Evolutionary conservation across 2,329 filamentous ascomycete genomes (phyloP), one percentile per base, ranked within the genome.

Genomic region (Parasarocladium wereldwijsianum): DNA sequence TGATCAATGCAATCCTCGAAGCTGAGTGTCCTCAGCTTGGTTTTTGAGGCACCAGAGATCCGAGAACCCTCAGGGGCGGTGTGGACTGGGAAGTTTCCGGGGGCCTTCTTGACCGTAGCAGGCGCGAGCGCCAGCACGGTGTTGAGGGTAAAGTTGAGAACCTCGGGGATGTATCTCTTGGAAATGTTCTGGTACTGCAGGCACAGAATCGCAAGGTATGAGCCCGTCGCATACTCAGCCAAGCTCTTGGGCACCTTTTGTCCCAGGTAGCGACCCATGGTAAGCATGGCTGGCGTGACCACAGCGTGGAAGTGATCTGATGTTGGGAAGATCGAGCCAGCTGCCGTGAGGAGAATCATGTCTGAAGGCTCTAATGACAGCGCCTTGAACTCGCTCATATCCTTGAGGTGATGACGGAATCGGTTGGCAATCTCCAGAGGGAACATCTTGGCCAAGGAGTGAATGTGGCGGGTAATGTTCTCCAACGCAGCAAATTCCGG

Each of bases 231-330:
- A 36, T 82, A 69, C 40, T 90, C 80, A 6, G 64, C 56, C 4
- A 83, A 52, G 6, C 58, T 62, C 24, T 70, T 62, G 1, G 84
- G 74, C 1, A 76, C 64, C 33, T 75, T 83, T 42, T 93, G 74
- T 2, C 79, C 83, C 16, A 98, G 65, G 53, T 81, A 94, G 32
- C 83, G 73, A 9, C 70, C 70, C 52, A 96, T 82, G n/a, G 76
- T 69, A 5, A 94, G 70, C 54, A 84, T 79, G 1, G 87, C 80
- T 2, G 90, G 90, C 2, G 90, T 98, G 23, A 84, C 79, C 20
- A 96, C 83, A 43, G 90, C 79, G 45, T 98, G 90, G 54, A 96
- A 98, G 54, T 96, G 86, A 53, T 98, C 90, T 0, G 86, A 94
- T 0, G 90, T 93, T 4, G 90, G 86, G 45, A 93, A 98, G 31